A percentile compares a stretch with the other conserved stretches of the same genome.
These are phyloP conservation scores for Durusdinium trenchii DNA, from an alignment of 73 alveolate genomes.

Conservation along the genomic window DNA sequence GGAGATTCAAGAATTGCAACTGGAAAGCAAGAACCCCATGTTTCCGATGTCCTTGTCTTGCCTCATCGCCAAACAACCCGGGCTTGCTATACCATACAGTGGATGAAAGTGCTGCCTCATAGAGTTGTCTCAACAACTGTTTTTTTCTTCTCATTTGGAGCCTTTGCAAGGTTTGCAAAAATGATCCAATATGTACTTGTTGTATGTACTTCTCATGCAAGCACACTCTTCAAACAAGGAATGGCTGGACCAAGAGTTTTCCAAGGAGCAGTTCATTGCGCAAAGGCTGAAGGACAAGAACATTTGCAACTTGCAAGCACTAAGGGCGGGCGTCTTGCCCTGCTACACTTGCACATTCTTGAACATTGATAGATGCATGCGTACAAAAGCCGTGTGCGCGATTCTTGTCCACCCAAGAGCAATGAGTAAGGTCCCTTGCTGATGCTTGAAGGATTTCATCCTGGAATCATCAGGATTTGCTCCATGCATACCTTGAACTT, in stretches of 20 bases:
- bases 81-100: background rate
- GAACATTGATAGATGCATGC: too few species aligned
- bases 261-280: background rate
- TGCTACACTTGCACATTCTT: too few species aligned
- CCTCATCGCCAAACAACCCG: background rate
- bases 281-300: background rate
- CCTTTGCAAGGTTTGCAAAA: too few species aligned
- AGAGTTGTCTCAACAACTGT: too few species aligned
- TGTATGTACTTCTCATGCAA: too few species aligned
- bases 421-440: background rate
- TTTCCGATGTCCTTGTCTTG: background rate
- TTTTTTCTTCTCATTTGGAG: too few species aligned
- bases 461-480: background rate
- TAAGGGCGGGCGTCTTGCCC: too few species aligned
- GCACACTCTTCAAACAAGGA: too few species aligned
- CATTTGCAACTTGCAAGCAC: background rate
- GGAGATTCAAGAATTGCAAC: background rate
- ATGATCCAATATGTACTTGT: too few species aligned
- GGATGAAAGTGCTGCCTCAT: background rate
- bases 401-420: background rate
- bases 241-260: background rate
- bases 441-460: conserved; percentile 3
- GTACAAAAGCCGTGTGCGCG: too few species aligned
- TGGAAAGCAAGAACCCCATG: background rate
- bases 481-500: conserved; percentile 25